phyloP scores from a whole-genome alignment of 495 filamentous ascomycete genomes.

The Alectoria sarmentosa region DNA sequence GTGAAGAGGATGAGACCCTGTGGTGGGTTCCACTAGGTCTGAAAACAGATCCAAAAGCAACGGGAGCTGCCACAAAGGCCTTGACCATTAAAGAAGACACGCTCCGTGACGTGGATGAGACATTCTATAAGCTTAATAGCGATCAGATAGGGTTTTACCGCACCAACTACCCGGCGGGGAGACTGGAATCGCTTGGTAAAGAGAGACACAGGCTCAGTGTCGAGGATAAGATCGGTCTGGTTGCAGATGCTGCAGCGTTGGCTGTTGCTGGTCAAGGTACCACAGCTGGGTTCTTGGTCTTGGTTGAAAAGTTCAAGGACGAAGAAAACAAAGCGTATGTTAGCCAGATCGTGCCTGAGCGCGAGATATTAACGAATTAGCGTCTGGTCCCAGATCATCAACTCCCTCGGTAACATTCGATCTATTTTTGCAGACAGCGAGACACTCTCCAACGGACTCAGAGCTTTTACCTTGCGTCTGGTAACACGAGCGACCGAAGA shows the following conservation, averaged over 20 bases:
- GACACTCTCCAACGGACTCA: conserved; percentile 54
- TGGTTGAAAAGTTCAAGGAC: conserved; percentile 72
- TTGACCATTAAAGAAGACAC: conserved; percentile 71
- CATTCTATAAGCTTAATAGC: conserved; percentile 87
- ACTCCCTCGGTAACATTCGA: conserved; percentile 57
- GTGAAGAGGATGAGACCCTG: conserved; percentile 81
- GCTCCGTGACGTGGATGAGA: conserved; percentile 61
- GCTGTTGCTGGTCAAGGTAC: conserved; percentile 78
- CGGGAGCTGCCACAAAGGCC: conserved; percentile 50
- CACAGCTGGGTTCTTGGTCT: conserved; percentile 68
- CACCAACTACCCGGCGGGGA: conserved; percentile 77
- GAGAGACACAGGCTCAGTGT: conserved; percentile 64
- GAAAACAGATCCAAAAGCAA: conserved; percentile 43
- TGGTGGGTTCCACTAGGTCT: conserved; percentile 95
- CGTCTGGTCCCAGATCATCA: conserved; percentile 80
- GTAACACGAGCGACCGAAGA: conserved; percentile 62
- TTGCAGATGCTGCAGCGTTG: conserved; percentile 87
- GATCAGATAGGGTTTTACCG: conserved; percentile 87
- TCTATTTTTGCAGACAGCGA: conserved; percentile 57
- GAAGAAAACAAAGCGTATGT: conserved; percentile 72
- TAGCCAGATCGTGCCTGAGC: not conserved
- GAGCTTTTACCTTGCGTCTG: conserved; percentile 65
- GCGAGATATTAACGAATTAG: conserved; percentile 30
- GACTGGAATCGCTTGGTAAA: conserved; percentile 71
- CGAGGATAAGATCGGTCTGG: conserved; percentile 84